Percentiles rank a stretch among this genome's conserved stretches.
These are phyloP conservation scores for Claviceps africana DNA, from an alignment of 2,329 filamentous ascomycete species.

Conservation along the genomic window DNA sequence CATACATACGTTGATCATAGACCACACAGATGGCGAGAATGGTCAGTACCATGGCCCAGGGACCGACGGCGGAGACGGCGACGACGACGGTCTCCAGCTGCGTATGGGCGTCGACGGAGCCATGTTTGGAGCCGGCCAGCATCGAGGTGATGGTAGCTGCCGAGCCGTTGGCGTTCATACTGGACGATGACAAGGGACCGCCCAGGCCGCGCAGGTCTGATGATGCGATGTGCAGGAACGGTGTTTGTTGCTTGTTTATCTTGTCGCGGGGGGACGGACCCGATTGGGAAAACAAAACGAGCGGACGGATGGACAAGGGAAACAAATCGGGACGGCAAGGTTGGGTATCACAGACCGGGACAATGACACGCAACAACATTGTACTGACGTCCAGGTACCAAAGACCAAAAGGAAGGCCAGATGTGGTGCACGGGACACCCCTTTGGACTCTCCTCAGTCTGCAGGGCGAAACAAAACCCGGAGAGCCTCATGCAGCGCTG, in stretches of 20 bases:
- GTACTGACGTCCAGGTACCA: not conserved
- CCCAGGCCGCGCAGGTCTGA: not conserved
- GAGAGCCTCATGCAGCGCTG: not conserved
- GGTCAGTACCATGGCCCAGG: slow-evolving; percentile 52
- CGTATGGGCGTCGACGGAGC: slow-evolving; percentile 35
- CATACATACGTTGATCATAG: slow-evolving; percentile 77
- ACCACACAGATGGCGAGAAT: slow-evolving; percentile 56
- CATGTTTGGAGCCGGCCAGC: slow-evolving; percentile 44
- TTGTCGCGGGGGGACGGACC: not conserved
- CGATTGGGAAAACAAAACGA: not conserved
- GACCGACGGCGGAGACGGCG: slow-evolving; percentile 41
- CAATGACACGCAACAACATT: not conserved
- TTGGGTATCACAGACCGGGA: not conserved
- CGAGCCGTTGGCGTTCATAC: slow-evolving; percentile 45
- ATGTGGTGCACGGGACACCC: not conserved
- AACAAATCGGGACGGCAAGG: not conserved
- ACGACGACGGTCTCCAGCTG: slow-evolving; percentile 43
- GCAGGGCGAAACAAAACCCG: no score
- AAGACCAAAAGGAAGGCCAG: no score
- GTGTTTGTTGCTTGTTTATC: not conserved
- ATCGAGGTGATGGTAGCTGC: slow-evolving; percentile 59
- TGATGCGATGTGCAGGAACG: not conserved
- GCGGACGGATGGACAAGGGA: not conserved
- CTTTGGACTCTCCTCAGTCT: not conserved
- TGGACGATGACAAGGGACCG: slow-evolving; percentile 4